Percentiles rank a stretch among this genome's conserved stretches.
These are phyloP conservation scores for Neurospora sp. DNA, from an alignment of 495 filamentous ascomycete genomes.

Conservation along the genomic window DNA sequence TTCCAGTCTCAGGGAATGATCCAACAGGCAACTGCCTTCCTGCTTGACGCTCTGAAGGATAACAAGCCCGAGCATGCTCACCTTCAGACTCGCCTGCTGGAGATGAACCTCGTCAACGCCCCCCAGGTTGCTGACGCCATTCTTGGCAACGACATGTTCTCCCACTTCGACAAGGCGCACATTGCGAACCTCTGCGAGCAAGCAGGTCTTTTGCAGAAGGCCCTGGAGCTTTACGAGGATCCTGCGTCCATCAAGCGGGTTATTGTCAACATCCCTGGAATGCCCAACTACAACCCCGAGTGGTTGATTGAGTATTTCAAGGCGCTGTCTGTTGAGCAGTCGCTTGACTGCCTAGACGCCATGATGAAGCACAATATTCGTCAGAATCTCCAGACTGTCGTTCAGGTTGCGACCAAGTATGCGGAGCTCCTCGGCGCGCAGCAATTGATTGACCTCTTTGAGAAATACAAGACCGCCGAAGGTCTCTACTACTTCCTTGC, in stretches of 20 bases:
- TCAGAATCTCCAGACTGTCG: conserved; percentile 87
- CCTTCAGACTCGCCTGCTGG: conserved; percentile 85
- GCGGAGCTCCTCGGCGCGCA: conserved; percentile 91
- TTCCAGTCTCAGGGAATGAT: conserved; percentile 97
- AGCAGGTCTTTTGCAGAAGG: conserved; percentile 75
- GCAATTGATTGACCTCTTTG: conserved; percentile 83
- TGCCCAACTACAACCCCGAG: conserved; percentile 74
- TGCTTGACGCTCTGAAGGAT: conserved; percentile 86
- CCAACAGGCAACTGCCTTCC: conserved; percentile 92
- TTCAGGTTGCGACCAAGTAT: conserved; percentile 94
- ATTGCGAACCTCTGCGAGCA: conserved; percentile 89
- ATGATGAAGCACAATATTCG: conserved; percentile 96
- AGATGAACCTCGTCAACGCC: conserved; percentile 96
- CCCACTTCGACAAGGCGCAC: conserved; percentile 80
- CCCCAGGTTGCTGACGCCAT: conserved; percentile 97
- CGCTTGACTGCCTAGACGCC: conserved; percentile 84
- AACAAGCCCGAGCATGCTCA: conserved; percentile 91
- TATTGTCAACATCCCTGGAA: conserved; percentile 64
- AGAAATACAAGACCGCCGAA: conserved; percentile 94
- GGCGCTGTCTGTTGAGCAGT: conserved; percentile 86
- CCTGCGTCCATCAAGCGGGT: conserved; percentile 81
- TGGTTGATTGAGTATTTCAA: conserved; percentile 92
- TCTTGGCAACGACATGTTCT: conserved; percentile 94
- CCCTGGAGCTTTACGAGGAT: conserved; percentile 90
- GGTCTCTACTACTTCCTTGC: conserved; percentile 97